These are phyloP conservation scores for Rhodamnia rubescens DNA, from an alignment of 345 rosid genomes.

Conservation along the genomic window DNA sequence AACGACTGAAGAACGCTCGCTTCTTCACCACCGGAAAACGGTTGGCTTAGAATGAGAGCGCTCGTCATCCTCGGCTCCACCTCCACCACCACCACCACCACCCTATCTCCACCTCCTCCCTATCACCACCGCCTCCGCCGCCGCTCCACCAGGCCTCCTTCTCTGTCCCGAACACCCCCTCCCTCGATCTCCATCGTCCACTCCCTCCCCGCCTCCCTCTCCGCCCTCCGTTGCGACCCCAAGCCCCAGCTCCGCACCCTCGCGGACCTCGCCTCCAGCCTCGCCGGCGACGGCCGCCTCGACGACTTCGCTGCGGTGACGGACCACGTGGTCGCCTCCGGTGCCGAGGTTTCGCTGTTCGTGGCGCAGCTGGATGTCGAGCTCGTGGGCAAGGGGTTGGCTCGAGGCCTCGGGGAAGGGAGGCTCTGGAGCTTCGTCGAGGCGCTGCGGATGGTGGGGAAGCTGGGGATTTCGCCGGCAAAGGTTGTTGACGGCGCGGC, in stretches of 20 bases:
- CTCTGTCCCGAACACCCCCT: neutral
- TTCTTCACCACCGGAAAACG: slow-evolving; percentile 7
- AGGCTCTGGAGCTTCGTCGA: slow-evolving; percentile 33
- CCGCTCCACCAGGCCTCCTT: slow-evolving; percentile 14
- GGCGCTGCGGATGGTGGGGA: slow-evolving; percentile 39
- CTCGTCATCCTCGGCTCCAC: slow-evolving; percentile 44
- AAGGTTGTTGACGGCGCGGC: slow-evolving; percentile 33
- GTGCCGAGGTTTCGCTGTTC: slow-evolving; percentile 37
- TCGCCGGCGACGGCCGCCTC: slow-evolving; percentile 61
- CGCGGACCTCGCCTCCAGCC: slow-evolving; percentile 50
- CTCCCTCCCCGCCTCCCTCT: slow-evolving; percentile 8
- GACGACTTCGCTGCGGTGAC: slow-evolving; percentile 44
- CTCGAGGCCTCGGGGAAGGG: slow-evolving; percentile 23
- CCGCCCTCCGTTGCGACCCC: slow-evolving; percentile 27
- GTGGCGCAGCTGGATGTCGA: slow-evolving; percentile 26
- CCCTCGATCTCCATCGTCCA: slow-evolving; percentile 10
- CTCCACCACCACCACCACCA: slow-evolving; percentile 20
- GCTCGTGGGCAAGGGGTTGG: slow-evolving; percentile 11
- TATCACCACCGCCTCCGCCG: slow-evolving; percentile 18
- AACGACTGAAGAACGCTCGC: neutral
- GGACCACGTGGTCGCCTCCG: slow-evolving; percentile 45
- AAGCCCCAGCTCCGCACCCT: slow-evolving; percentile 19
- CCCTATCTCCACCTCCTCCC: slow-evolving; percentile 12
- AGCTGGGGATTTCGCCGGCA: slow-evolving; percentile 44
- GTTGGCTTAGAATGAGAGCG: slow-evolving; percentile 43